phyloP scores from a whole-genome alignment of 208 protist species.

The Leishmania turanica region DNA sequence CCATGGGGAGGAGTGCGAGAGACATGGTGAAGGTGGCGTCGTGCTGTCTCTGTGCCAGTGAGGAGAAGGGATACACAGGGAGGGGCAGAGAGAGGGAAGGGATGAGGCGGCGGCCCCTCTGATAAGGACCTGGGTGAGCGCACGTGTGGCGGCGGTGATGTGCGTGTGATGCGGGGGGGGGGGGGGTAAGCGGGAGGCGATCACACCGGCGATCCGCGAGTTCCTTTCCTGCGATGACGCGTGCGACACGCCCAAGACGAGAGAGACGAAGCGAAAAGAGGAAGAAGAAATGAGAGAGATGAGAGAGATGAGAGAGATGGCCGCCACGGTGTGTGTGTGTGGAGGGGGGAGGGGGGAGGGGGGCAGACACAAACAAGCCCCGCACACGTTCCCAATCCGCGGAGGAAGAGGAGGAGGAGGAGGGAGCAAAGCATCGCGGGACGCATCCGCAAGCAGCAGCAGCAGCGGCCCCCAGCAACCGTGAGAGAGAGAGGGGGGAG shows the following conservation, averaged over 20 bases:
- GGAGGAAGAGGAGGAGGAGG: no score
- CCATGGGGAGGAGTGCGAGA: constrained; percentile 45
- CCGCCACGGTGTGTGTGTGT: not conserved
- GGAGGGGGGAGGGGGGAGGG: not conserved
- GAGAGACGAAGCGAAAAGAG: not conserved
- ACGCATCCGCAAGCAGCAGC: not conserved
- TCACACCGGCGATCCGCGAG: not conserved
- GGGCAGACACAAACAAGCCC: not conserved
- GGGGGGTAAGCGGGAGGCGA: not conserved
- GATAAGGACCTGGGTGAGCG: not conserved
- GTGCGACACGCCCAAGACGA: not conserved
- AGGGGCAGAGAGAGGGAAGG: not conserved
- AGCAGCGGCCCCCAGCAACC: not conserved
- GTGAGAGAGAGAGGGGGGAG: not conserved
- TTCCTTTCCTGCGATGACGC: not conserved
- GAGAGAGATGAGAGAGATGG: not conserved
- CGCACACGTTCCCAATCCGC: not conserved
- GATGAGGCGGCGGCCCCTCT: not conserved
- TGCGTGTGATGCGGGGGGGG: not conserved
- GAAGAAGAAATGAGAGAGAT: not conserved
- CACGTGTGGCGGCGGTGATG: not conserved
- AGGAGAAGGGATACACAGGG: not conserved
- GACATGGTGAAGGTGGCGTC: constrained; percentile 7
- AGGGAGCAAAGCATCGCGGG: not conserved
- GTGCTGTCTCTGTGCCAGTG: not conserved